These are phyloP conservation scores for Pseudomassariella vexata DNA, from an alignment of 2,329 filamentous ascomycete genomes.

Conservation along the genomic window DNA sequence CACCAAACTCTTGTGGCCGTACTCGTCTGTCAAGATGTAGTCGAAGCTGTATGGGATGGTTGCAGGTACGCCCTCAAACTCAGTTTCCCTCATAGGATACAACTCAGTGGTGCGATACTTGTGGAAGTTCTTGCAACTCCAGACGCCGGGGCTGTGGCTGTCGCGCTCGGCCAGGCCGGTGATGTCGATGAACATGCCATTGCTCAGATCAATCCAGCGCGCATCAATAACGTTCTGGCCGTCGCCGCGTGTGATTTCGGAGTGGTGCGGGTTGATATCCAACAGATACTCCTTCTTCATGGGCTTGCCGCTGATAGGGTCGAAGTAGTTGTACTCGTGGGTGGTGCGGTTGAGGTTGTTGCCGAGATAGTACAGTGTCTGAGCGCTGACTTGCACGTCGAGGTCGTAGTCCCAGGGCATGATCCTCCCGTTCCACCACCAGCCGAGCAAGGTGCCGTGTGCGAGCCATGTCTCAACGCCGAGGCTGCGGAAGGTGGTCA, in stretches of 20 bases:
- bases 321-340: slow-evolving; percentile 45
- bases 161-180: slow-evolving; percentile 69
- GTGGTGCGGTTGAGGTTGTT: slow-evolving; percentile 63
- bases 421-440: slow-evolving; percentile 81
- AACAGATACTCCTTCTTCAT: slow-evolving; percentile 55
- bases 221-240: slow-evolving; percentile 79
- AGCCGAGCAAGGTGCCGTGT: slow-evolving; percentile 76
- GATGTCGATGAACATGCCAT: slow-evolving; percentile 79
- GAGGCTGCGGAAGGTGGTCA: slow-evolving; percentile 57
- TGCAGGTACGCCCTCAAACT: slow-evolving; percentile 69
- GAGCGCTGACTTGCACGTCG: too few species aligned
- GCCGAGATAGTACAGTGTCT: slow-evolving; percentile 61
- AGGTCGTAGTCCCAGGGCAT: slow-evolving; percentile 81
- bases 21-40: slow-evolving; percentile 60
- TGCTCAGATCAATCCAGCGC: slow-evolving; percentile 72
- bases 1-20: slow-evolving; percentile 54
- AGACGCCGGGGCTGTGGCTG: slow-evolving; percentile 53
- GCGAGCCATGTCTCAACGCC: slow-evolving; percentile 80
- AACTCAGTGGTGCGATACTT: slow-evolving; percentile 64
- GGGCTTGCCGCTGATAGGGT: slow-evolving; percentile 19
- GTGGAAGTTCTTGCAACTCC: slow-evolving; percentile 78
- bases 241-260: slow-evolving; percentile 54
- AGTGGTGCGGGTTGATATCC: slow-evolving; percentile 69
- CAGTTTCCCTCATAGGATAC: slow-evolving; percentile 67
- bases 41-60: slow-evolving; percentile 66